Evolutionary conservation across 257 asterid genomes (phyloP), one percentile per base, ranked within the genome.

Genomic region (Primulina tabacum): DNA sequence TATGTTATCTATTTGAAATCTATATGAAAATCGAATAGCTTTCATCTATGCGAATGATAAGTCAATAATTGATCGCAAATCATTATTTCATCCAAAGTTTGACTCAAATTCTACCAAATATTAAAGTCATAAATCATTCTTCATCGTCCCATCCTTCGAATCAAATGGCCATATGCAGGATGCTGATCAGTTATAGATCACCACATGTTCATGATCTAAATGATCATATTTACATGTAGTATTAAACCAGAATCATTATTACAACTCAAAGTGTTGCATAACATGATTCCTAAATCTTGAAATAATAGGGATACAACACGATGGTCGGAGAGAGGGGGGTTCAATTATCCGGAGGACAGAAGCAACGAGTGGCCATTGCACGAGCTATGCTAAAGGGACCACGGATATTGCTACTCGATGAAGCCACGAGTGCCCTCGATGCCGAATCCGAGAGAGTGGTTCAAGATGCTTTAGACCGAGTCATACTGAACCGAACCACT

Each of bases 341-440:
- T 50, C 89, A 82, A 28, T 71, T 86, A 70, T 86, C 89, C 0
- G 91, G 88, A 2, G 91, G 91, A 21, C 91, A 86, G 4, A 86
- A 86, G 52, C 91, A 86, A 7, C 80, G 91, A 21, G 81, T 86
- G 2, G 91, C 88, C 7, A 86, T 86, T 57, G 88, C 87, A n/a
- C 82, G 91, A 21, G 88, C 88, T 4, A 64, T 83, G 38, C 68
- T 86, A 33, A 86, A 86, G 73, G 70, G 74, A 64, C 91, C 88
- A 1, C 79, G 71, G 67, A 78, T 86, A 17, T 17, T 86, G 69
- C 77, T 86, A 14, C 84, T 83, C 1, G 91, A 86, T 21, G 91
- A 86, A 67, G 91, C 91, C 10, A 86, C 91, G 0, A 86, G 83
- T 37, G 92, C 92, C 16, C 82, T 86, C 10, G 89, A 86, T 34